Conservation (phyloP, 345 rosid genomes). For the Pseudoturritis turrita region DNA sequence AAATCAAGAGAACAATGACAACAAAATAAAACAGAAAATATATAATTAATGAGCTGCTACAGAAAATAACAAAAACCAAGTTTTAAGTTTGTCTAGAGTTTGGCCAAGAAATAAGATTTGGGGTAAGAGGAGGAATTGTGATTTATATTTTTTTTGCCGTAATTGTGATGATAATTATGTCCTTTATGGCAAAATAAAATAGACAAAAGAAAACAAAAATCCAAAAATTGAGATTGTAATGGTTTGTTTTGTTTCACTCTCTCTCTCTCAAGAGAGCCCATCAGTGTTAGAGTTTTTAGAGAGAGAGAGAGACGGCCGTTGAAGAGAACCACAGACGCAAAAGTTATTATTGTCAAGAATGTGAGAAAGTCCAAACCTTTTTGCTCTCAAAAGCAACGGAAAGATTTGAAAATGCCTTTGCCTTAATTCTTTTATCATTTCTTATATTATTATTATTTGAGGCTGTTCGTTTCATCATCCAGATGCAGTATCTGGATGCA, state of each 20-base stretch:
- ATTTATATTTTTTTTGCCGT: too few species aligned
- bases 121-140: too few species aligned
- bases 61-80: too few species aligned
- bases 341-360: constrained; percentile 1
- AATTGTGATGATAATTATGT: too few species aligned
- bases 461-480: too few species aligned
- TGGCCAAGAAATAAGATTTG: too few species aligned
- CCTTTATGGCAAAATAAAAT: too few species aligned
- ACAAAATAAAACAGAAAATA: too few species aligned
- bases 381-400: constrained; percentile 24
- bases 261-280: constrained; percentile 10
- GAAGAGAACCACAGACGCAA: constrained; percentile 21
- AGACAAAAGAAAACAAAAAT: neutral
- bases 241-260: neutral
- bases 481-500: too few species aligned
- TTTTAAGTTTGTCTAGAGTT: too few species aligned
- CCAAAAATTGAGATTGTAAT: neutral
- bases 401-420: constrained; percentile 3
- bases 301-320: constrained; percentile 21
- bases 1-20: too few species aligned
- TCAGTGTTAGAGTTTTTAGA: constrained; percentile 21
- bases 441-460: neutral
- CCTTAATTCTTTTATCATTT: constrained; percentile 4
- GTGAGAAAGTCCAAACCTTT: constrained; percentile 26
- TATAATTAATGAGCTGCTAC: too few species aligned